Evolutionary conservation across 352 stramenopile species (phyloP).

Genomic region (Globisporangium apiculatum): DNA sequence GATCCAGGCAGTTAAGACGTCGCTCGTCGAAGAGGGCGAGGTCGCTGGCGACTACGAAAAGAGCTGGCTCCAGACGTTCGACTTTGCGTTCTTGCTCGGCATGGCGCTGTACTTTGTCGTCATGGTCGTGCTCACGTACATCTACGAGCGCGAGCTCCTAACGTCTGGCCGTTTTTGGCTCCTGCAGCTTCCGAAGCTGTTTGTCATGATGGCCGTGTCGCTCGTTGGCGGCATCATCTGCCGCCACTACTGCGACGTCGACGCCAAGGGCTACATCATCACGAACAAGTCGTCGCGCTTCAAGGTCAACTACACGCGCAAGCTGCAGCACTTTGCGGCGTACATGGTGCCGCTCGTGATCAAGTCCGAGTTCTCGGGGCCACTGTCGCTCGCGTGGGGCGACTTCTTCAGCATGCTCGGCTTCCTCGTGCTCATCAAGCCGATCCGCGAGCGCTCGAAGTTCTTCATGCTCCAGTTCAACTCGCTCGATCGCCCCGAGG

Average conservation of each 20-base stretch:
- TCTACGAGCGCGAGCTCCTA: conserved; percentile 41
- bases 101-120: conserved; percentile 37
- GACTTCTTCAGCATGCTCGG: conserved; percentile 78
- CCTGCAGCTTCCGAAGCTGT: conserved; percentile 46
- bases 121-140: conserved; percentile 35
- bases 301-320: conserved; percentile 88
- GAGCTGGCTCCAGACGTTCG: conserved; percentile 47
- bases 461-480: conserved; percentile 90
- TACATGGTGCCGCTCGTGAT: conserved; percentile 80
- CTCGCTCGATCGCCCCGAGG: conserved; percentile 76
- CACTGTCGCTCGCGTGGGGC: conserved; percentile 68
- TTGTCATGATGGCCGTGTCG: conserved; percentile 51
- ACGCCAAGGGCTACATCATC: conserved; percentile 81
- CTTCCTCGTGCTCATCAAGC: conserved; percentile 83
- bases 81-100: conserved; percentile 50
- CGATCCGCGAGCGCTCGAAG: conserved; percentile 62
- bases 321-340: conserved; percentile 77
- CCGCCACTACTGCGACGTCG: conserved; percentile 71
- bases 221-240: conserved; percentile 66
- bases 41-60: conserved; percentile 49
- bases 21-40: conserved; percentile 44
- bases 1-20: conserved; percentile 33
- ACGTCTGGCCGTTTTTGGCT: conserved; percentile 32
- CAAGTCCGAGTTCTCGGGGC: conserved; percentile 50
- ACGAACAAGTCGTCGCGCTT: conserved; percentile 79